phyloP scores from a whole-genome alignment of 495 filamentous ascomycete species.

The Neurospora sp. region DNA sequence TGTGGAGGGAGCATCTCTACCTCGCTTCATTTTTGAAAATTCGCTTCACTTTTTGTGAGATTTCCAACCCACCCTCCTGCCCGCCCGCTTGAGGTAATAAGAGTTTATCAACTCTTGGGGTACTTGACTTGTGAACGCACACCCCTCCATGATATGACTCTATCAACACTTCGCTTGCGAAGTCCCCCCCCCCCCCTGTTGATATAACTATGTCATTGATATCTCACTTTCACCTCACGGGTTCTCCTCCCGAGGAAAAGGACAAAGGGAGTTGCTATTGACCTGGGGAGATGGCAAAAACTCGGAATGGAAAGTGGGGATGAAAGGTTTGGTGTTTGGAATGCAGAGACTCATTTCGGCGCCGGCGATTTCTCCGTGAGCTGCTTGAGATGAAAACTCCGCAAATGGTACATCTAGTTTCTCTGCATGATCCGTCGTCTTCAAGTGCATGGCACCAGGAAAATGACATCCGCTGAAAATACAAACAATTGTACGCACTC shows the following conservation, averaged over 20 bases:
- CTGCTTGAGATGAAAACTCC: neutral
- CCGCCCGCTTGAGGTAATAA: neutral
- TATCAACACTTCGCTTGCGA: neutral
- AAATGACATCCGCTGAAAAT: neutral
- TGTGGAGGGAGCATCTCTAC: neutral
- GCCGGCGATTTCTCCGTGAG: neutral
- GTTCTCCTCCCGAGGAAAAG: neutral
- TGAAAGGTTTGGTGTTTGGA: neutral
- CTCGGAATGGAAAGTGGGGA: neutral
- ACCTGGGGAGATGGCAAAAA: neutral
- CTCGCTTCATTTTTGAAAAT: neutral
- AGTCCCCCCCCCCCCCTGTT: neutral
- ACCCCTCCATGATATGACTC: neutral
- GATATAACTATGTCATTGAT: neutral
- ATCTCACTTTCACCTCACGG: neutral
- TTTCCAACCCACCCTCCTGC: no score
- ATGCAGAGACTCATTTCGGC: neutral
- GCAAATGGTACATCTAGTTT: neutral
- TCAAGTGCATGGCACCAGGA: neutral
- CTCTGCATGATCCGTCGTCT: neutral
- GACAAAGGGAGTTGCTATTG: neutral
- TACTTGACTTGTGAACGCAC: neutral
- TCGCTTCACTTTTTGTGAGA: neutral
- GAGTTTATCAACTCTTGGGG: neutral
- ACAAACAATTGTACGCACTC: neutral